Percentiles rank a stretch among this genome's conserved stretches.
phyloP scores from a whole-genome alignment of 768 basidiomycete genomes.

The Grammothele lineata region DNA sequence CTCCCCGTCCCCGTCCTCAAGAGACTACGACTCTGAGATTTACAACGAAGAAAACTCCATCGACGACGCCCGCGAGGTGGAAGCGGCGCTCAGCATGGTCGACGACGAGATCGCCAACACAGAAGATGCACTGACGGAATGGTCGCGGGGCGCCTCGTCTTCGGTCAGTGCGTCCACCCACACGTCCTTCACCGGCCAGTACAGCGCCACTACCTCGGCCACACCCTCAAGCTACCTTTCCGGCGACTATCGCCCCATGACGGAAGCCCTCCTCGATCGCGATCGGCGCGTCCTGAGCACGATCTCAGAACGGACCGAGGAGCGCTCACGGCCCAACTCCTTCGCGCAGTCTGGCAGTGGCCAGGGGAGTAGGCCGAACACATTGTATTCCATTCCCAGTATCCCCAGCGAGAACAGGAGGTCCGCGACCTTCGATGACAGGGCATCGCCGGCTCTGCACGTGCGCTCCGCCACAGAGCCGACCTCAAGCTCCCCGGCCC shows the following conservation, averaged over 20 bases:
- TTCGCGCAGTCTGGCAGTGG: conserved; percentile 30
- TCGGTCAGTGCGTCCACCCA: conserved; percentile 13
- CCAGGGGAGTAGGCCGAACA: conserved; percentile 27
- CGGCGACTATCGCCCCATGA: conserved; percentile 26
- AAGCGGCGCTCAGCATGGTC: conserved; percentile 58
- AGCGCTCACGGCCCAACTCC: conserved; percentile 54
- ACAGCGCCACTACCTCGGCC: conserved; percentile 18
- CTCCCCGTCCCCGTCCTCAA: conserved; percentile 45
- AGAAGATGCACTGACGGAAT: conserved; percentile 61
- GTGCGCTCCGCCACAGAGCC: conserved; percentile 59
- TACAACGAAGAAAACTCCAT: conserved; percentile 55
- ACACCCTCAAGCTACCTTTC: conserved; percentile 30
- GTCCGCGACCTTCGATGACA: conserved; percentile 38
- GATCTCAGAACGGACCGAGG: conserved; percentile 77
- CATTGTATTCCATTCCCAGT: conserved; percentile 32
- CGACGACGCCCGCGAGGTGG: conserved; percentile 52
- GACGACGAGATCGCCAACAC: conserved; percentile 65
- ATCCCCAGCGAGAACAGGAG: conserved; percentile 43
- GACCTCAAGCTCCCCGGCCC: conserved; percentile 26
- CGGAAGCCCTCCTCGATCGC: conserved; percentile 37
- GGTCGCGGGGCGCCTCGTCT: conserved; percentile 42
- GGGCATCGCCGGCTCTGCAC: conserved; percentile 41
- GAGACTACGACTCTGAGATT: conserved; percentile 51
- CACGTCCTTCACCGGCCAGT: conserved; percentile 13
- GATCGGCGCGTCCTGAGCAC: conserved; percentile 58